These are phyloP conservation scores for Colletotrichum karsti DNA, from an alignment of 2,329 filamentous ascomycete genomes.

Conservation along the genomic window DNA sequence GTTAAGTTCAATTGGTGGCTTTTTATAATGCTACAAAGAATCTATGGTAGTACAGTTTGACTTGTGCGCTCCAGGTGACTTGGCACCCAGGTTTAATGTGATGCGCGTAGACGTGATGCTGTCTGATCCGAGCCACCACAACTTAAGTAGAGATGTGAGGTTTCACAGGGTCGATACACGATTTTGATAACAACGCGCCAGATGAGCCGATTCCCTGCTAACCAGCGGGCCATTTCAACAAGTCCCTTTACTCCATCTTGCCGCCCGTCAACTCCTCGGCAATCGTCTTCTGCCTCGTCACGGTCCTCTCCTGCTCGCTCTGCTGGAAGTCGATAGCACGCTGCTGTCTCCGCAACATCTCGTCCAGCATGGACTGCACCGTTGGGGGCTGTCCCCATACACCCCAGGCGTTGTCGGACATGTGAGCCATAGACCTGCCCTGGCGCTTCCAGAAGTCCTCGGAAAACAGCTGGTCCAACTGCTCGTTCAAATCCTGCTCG, in stretches of 20 bases:
- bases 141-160: conserved; percentile 4
- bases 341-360: conserved; percentile 36
- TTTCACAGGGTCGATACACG: conserved; percentile 5
- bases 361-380: conserved; percentile 53
- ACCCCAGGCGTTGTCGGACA: conserved; percentile 61
- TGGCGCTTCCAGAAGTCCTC: conserved; percentile 61
- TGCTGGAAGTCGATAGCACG: conserved; percentile 35
- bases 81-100: background rate
- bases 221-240: conserved; percentile 18
- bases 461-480: conserved; percentile 81
- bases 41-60: conserved; percentile 25
- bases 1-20: conserved; percentile 14
- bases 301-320: conserved; percentile 51
- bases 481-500: conserved; percentile 77
- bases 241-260: conserved; percentile 54
- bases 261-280: conserved; percentile 69
- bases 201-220: background rate
- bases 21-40: conserved; percentile 30
- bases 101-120: conserved; percentile 1
- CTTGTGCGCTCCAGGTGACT: conserved; percentile 2
- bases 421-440: conserved; percentile 41
- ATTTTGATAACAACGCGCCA: conserved; percentile 7
- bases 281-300: conserved; percentile 61
- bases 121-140: background rate
- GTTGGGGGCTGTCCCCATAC: conserved; percentile 53